Base-by-base conservation (phyloP, 129 eudicot species). In the Pseudognaphalium luteoalbum region DNA sequence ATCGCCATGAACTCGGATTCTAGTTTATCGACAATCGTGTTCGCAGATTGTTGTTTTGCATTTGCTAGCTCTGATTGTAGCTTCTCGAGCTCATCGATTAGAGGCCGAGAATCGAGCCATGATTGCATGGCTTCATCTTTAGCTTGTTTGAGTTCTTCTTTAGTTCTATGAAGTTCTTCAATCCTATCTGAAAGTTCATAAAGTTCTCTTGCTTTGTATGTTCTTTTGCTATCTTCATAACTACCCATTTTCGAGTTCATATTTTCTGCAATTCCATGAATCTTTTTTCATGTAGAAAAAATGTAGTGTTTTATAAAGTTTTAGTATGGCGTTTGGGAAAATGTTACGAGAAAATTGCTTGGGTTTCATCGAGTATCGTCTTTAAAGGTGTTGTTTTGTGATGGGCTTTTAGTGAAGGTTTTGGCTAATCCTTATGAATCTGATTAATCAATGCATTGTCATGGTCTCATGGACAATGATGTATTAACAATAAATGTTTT, bases 101-200 rank as follows among this genome's bases (percentile, higher is more conserved):
- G 73, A 20, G 91, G 90, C 64, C 80, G 78, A 7, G 88, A 89
- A 54, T 81, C 86, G 25, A 85, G 65, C 89, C 89, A 89, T 11
- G 89, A 87, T 25, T 83, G 86, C 78, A 83, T 81, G 52, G 90
- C 85, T 17, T 89, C 88, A 65, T 87, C 89, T 59, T 87, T 85
- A 4, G 86, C 92, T 75, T 79, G 85, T 76, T 56, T 85, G 37
- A 89, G 85, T 22, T 89, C 74, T 85, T 87, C 88, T 41, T 85
- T 79, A n/a, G 78, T 76, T 65, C 70, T 81, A 34, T 74, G 83
- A 21, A 83, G 76, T 80, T 87, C 92, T 71, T 63, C 81, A 10
- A 52, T 82, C 84, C 82, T 89, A 63, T 73, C 84, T 32, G 74
- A 75, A 75, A 80, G 72, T 72, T 51, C 68, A 32, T 72, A 79